phyloP scores from a whole-genome alignment of 495 filamentous ascomycete genomes.

The Aspergillus kassunensis region DNA sequence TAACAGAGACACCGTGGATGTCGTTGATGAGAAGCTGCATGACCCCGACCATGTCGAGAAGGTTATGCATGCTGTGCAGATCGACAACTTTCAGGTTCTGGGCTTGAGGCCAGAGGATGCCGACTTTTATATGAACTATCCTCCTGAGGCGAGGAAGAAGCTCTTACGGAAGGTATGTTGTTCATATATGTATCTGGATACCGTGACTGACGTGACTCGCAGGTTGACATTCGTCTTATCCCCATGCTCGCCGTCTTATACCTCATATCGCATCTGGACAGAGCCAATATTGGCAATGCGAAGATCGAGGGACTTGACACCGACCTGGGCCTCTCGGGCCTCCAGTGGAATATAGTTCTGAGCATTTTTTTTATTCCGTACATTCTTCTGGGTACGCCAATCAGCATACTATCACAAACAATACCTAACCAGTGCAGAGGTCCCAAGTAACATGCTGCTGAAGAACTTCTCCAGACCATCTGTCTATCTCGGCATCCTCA shows the following conservation, averaged over 20 bases:
- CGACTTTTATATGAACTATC: slow-evolving; percentile 21
- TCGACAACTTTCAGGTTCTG: slow-evolving; percentile 23
- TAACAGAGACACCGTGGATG: neutral
- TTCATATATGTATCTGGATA: neutral
- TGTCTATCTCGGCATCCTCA: slow-evolving; percentile 50
- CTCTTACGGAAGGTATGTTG: slow-evolving; percentile 18
- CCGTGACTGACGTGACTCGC: neutral
- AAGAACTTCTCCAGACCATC: slow-evolving; percentile 31
- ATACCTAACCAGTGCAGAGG: slow-evolving; percentile 41
- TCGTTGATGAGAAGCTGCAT: slow-evolving; percentile 11
- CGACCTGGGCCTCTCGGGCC: slow-evolving; percentile 54
- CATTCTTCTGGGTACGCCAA: slow-evolving; percentile 53
- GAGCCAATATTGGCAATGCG: slow-evolving; percentile 69
- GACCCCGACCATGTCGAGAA: slow-evolving; percentile 14
- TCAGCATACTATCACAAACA: slow-evolving; percentile 11
- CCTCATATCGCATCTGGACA: slow-evolving; percentile 48
- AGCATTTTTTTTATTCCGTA: slow-evolving; percentile 62
- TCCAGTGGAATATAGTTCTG: slow-evolving; percentile 17
- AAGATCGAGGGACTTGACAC: slow-evolving; percentile 66
- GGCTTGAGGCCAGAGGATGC: slow-evolving; percentile 24
- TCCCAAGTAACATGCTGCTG: slow-evolving; percentile 55
- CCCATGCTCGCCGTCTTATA: slow-evolving; percentile 41
- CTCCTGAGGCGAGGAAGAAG: slow-evolving; percentile 14
- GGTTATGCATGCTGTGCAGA: slow-evolving; percentile 1
- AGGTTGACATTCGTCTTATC: slow-evolving; percentile 28